Evolutionary conservation across 306 rosid genomes (phyloP).

Genomic region (Styphnolobium japonicum): DNA sequence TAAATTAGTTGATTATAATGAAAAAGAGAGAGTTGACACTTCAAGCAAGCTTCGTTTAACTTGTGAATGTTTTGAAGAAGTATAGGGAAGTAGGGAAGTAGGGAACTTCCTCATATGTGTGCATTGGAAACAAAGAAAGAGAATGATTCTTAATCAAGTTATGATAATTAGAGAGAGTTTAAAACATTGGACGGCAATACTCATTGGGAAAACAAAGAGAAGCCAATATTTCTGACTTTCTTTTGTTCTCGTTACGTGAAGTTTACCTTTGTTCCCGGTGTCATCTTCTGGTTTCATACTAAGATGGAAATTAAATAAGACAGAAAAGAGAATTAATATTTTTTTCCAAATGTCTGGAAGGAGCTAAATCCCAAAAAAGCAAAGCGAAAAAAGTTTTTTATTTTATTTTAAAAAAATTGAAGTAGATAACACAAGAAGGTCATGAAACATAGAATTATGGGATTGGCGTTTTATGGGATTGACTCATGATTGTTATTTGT

Average conservation of each 20-base stretch:
- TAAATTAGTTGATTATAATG: no score
- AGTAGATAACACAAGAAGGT: background rate
- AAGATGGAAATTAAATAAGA: background rate
- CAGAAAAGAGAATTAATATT: background rate
- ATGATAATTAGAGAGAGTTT: background rate
- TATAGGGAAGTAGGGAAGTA: no score
- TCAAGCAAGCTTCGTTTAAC: background rate
- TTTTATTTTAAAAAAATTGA: no score
- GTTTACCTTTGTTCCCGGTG: slow-evolving; percentile 6
- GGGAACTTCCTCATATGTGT: background rate
- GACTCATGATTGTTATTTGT: background rate
- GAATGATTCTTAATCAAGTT: background rate
- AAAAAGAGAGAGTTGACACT: background rate
- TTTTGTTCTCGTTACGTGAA: slow-evolving; percentile 18
- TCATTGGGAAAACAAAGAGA: background rate
- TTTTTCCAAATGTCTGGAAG: no score
- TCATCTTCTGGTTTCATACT: background rate
- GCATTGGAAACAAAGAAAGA: background rate
- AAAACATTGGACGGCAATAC: background rate
- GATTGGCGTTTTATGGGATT: no score
- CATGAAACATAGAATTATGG: background rate
- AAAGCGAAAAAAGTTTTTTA: no score
- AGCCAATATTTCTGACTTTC: background rate
- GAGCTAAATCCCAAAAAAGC: no score
- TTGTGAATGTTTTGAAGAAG: background rate